Evolutionary conservation across 1,284 basidiomycete genomes (phyloP), one percentile per base, ranked within the genome.

Genomic region (Ganoderma lucidum): DNA sequence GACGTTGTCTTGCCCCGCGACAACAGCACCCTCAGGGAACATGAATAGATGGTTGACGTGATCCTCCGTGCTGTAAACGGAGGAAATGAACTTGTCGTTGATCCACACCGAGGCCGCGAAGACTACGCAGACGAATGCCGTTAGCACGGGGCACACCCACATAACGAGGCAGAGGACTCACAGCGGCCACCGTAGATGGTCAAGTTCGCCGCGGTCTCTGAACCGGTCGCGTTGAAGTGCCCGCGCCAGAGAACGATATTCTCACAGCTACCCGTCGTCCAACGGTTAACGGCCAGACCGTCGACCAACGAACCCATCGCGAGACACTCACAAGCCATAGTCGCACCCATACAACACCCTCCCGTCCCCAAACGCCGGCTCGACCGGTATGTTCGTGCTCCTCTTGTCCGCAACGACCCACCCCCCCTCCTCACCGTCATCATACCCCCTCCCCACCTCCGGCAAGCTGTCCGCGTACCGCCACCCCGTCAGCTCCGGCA

Each of bases 71-170:
- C 91, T 90, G 68, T 88, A 91, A 0, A 92, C 88, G 0, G 92
- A 93, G 12, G 84, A 84, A 61, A 95, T 78, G 81, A 94, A 94
- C 5, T 86, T 81, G 69, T 89, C 82, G 73, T 95, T 95, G 32
- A 94, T 79, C 90, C 91, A 95, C 10, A 94, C 88, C 63, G 90
- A 92, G 1, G 91, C 92, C 32, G 93, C 93, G 71, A 93, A 94
- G 0, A 88, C 92, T 88, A 66, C 28, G 17, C 4, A 2, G 39
- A 10, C 5, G 30, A 0, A 23, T 10, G 58, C 15, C 42, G 60
- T 58, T n/a, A 55, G 23, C n/a, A 12, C 10, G 6, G 1, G 17
- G 1, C 3, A 41, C 6, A 41, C 4, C 3, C 19, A 14, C 14
- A 30, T 17, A n/a, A 23, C 2, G 39, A 28, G 39, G 6, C 1